Base-by-base conservation (phyloP, 2,329 filamentous ascomycete genomes). In the Stenocarpella maydis region DNA sequence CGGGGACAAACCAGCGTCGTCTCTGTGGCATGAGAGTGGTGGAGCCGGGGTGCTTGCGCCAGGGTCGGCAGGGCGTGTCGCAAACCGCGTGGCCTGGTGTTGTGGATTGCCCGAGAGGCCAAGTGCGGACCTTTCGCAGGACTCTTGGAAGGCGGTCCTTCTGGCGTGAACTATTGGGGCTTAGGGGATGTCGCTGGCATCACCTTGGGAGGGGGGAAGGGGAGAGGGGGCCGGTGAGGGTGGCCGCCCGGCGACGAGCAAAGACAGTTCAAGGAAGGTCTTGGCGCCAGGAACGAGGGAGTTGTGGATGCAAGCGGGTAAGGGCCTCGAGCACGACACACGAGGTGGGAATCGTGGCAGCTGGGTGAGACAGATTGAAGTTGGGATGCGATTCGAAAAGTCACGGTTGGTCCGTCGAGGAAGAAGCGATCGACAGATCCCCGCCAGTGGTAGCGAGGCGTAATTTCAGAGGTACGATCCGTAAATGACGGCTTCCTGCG, bases 371-470 rank as follows among this genome's bases (percentile, higher is more conserved):
- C 70, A 58, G 58, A 61, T 49, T 63, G 58, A 63, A 63, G 49
- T 65, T 26, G 61, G 37, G 69, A 53, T 63, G 69, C 64, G 66
- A 67, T 70, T 70, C 60, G 67, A 64, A 68, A 67, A 61, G 69
- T 64, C 55, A 65, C 50, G 53, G 71, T 65, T 71, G 71, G 70
- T 67, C 67, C 68, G 69, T 71, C 71, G 65, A 68, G 55, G 52
- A 67, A 75, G 72, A 71, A 76, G 74, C 72, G 76, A 78, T 77
- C 76, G 75, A 74, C 76, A 73, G 74, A 73, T 73, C 73, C 75
- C 75, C 74, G 72, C 75, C 71, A 70, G 72, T 70, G 69, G 69
- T 73, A 73, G 73, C 73, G 71, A 74, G 72, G 72, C 71, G 74
- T 72, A 77, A 78, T 77, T 77, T 78, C 75, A 67, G 43, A 67